A percentile compares a stretch with the other conserved stretches of the same genome.
phyloP scores from a whole-genome alignment of 768 basidiomycete species.

The Lyophyllum decastes region DNA sequence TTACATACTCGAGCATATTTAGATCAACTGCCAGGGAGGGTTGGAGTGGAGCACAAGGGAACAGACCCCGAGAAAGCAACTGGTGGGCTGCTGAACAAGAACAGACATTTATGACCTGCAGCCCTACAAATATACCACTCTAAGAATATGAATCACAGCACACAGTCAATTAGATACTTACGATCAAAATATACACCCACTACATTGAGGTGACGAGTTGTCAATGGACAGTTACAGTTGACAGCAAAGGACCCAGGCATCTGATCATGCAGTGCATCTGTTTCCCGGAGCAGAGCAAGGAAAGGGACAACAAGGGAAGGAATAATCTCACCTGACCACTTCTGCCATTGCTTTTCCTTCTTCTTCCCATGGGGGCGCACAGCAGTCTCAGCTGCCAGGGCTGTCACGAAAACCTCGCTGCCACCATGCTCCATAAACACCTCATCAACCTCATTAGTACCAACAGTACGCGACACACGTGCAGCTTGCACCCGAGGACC shows the following conservation, averaged over 20 bases:
- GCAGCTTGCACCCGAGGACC: not conserved
- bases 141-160: too few relatives aligned
- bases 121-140: too few relatives aligned
- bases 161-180: not conserved
- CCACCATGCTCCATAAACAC: too few relatives aligned
- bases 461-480: not conserved
- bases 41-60: not conserved
- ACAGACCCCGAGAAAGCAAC: not conserved
- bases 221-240: not conserved
- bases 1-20: constrained; percentile 1
- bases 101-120: not conserved
- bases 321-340: not conserved
- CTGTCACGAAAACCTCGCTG: not conserved
- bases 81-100: not conserved
- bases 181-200: not conserved
- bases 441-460: not conserved
- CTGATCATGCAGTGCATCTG: not conserved
- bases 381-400: not conserved
- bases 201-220: not conserved
- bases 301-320: not conserved
- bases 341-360: not conserved
- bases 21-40: not conserved
- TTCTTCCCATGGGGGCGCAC: not conserved
- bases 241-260: not conserved
- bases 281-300: not conserved